Conservation (phyloP, 345 rosid genomes). For the Gossypium rotundifolium region DNA sequence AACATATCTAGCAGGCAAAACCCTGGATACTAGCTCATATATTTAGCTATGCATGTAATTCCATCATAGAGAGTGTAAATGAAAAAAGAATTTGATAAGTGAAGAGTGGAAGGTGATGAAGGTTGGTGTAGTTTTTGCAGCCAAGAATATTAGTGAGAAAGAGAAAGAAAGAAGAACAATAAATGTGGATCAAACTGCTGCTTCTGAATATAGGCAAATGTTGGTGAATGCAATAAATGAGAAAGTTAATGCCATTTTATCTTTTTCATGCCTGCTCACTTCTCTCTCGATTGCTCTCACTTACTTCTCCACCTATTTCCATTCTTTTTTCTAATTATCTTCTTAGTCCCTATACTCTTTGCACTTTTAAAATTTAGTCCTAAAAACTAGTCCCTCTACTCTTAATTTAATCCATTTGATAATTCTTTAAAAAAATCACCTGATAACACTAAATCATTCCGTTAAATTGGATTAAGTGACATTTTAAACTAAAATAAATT, state of each 20-base stretch:
- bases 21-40: background rate
- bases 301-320: conserved; percentile 3
- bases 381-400: too few relatives aligned
- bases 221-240: conserved; percentile 57
- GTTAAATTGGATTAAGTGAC: too few relatives aligned
- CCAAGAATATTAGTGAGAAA: conserved; percentile 11
- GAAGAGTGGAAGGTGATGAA: conserved; percentile 9
- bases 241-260: conserved; percentile 43
- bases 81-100: background rate
- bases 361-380: too few relatives aligned
- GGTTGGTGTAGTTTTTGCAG: conserved; percentile 11
- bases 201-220: conserved; percentile 28
- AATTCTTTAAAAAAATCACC: too few relatives aligned
- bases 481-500: too few relatives aligned
- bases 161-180: conserved; percentile 22
- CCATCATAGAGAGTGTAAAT: background rate
- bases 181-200: conserved; percentile 41
- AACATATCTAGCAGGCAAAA: background rate
- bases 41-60: background rate
- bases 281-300: background rate
- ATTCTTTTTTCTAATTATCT: background rate
- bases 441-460: too few relatives aligned
- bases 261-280: conserved; percentile 24
- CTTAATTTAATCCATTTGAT: too few relatives aligned
- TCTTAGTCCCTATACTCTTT: too few relatives aligned